A percentile compares a stretch with the other conserved stretches of the same genome.
Evolutionary conservation across 768 basidiomycete species (phyloP).

Genomic region (Leucocoprinus sp.): DNA sequence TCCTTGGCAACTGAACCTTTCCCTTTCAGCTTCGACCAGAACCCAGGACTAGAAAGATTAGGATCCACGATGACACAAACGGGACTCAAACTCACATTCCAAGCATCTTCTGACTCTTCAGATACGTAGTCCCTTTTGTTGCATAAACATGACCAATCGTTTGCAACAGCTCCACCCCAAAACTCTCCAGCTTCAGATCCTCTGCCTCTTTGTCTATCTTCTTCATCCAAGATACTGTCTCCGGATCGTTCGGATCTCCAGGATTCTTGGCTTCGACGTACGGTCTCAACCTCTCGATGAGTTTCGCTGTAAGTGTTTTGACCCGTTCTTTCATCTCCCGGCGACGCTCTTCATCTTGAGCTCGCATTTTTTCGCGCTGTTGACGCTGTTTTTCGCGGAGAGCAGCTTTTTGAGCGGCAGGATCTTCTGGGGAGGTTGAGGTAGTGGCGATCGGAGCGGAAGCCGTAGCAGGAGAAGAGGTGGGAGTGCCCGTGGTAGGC

Average conservation of each 20-base stretch:
- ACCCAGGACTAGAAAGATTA: slow-evolving; percentile 56
- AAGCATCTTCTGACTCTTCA: slow-evolving; percentile 87
- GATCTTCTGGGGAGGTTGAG: slow-evolving; percentile 12
- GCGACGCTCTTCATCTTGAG: slow-evolving; percentile 73
- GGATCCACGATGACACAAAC: slow-evolving; percentile 6
- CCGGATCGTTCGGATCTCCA: slow-evolving; percentile 72
- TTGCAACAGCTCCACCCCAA: slow-evolving; percentile 92
- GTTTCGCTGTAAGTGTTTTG: slow-evolving; percentile 63
- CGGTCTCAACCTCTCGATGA: slow-evolving; percentile 78
- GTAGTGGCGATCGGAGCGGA: slow-evolving; percentile 8
- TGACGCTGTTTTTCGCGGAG: slow-evolving; percentile 42
- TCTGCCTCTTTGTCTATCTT: slow-evolving; percentile 81
- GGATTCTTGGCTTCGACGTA: slow-evolving; percentile 87
- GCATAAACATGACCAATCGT: slow-evolving; percentile 90
- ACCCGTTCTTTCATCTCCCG: slow-evolving; percentile 78
- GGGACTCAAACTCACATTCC: slow-evolving; percentile 57
- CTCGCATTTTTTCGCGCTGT: slow-evolving; percentile 76
- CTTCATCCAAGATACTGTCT: slow-evolving; percentile 71
- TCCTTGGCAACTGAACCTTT: slow-evolving; percentile 91
- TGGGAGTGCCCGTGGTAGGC: slow-evolving; percentile 3
- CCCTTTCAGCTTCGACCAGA: slow-evolving; percentile 91
- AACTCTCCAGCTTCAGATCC: slow-evolving; percentile 94
- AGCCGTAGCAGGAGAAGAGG: slow-evolving; percentile 3
- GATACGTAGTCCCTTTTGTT: slow-evolving; percentile 83
- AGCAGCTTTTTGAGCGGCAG: slow-evolving; percentile 18